Conservation (phyloP, 768 basidiomycete genomes). For the Sarcomyxa edulis region DNA sequence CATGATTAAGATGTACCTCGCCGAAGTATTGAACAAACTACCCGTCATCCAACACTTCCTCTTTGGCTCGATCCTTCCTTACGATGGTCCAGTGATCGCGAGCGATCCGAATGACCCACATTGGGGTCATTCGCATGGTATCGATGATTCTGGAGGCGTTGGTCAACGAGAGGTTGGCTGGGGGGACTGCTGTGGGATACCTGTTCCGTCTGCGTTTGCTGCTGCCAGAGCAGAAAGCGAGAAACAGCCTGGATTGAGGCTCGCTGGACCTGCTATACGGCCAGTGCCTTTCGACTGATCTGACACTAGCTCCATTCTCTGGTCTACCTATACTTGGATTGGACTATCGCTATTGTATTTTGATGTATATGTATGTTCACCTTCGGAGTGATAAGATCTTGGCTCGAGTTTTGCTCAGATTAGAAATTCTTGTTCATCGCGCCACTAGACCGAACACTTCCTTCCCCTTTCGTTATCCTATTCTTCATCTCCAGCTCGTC, state of each 20-base stretch:
- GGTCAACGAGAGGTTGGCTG: constrained; percentile 58
- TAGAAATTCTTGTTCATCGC: too few relatives aligned
- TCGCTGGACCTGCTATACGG: constrained; percentile 60
- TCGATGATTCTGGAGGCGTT: constrained; percentile 33
- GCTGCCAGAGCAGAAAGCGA: constrained; percentile 55
- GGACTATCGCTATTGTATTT: too few relatives aligned
- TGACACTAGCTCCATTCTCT: too few relatives aligned
- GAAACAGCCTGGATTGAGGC: constrained; percentile 29
- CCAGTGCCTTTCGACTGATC: constrained; percentile 80
- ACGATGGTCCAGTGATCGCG: constrained; percentile 55
- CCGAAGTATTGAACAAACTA: constrained; percentile 92
- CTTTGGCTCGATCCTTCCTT: constrained; percentile 77
- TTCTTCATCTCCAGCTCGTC: too few relatives aligned
- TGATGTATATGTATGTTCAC: too few relatives aligned
- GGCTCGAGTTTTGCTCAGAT: too few relatives aligned
- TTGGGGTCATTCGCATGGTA: constrained; percentile 45
- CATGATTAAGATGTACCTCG: constrained; percentile 97
- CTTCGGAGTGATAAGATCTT: too few relatives aligned
- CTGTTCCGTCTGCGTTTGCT: constrained; percentile 77
- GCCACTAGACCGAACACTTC: too few relatives aligned
- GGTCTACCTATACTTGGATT: too few relatives aligned
- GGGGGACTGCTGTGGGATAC: constrained; percentile 92
- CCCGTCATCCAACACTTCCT: constrained; percentile 96
- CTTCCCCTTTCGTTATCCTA: too few relatives aligned
- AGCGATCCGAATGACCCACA: constrained; percentile 31